A percentile compares a stretch with the other conserved stretches of the same genome.
Conservation (phyloP, 2,329 filamentous ascomycete species). For the Ascochyta clinopodiicola region DNA sequence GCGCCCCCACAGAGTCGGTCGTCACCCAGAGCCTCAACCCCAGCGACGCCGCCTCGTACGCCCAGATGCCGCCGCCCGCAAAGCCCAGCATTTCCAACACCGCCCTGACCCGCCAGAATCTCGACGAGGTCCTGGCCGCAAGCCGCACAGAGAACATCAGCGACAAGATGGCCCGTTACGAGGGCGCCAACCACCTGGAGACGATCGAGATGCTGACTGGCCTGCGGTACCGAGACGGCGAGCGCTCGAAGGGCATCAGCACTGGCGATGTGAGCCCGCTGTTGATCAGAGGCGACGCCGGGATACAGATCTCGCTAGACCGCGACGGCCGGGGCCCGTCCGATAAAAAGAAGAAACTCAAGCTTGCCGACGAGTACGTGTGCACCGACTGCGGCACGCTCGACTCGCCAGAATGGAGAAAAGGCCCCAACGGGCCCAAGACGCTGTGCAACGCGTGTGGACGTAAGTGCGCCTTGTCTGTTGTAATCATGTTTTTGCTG, state of each 20-base stretch:
- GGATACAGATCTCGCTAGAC: slow-evolving; percentile 82
- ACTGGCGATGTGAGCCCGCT: slow-evolving; percentile 83
- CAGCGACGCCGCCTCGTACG: slow-evolving; percentile 50
- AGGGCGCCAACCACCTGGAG: slow-evolving; percentile 75
- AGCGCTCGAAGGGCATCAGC: slow-evolving; percentile 85
- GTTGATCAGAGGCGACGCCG: slow-evolving; percentile 83
- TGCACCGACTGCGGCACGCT: slow-evolving; percentile 95
- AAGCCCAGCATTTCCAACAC: slow-evolving; percentile 68
- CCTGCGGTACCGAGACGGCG: slow-evolving; percentile 83
- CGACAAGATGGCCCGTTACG: slow-evolving; percentile 85
- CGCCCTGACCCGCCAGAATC: slow-evolving; percentile 78
- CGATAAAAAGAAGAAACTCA: slow-evolving; percentile 87
- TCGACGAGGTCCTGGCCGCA: slow-evolving; percentile 73
- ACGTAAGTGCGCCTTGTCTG: slow-evolving; percentile 57
- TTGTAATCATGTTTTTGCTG: neutral
- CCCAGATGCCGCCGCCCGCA: slow-evolving; percentile 71
- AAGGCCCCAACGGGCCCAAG: slow-evolving; percentile 90
- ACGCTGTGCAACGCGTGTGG: slow-evolving; percentile 96
- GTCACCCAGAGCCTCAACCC: slow-evolving; percentile 55
- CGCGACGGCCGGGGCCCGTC: slow-evolving; percentile 71
- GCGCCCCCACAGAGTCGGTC: slow-evolving; percentile 12
- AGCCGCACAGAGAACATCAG: slow-evolving; percentile 76
- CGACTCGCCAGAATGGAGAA: slow-evolving; percentile 95
- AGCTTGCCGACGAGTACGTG: slow-evolving; percentile 83
- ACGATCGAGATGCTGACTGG: slow-evolving; percentile 94